Evolutionary conservation across 2,329 filamentous ascomycete genomes (phyloP).

Genomic region (Bipolaris gigantea): DNA sequence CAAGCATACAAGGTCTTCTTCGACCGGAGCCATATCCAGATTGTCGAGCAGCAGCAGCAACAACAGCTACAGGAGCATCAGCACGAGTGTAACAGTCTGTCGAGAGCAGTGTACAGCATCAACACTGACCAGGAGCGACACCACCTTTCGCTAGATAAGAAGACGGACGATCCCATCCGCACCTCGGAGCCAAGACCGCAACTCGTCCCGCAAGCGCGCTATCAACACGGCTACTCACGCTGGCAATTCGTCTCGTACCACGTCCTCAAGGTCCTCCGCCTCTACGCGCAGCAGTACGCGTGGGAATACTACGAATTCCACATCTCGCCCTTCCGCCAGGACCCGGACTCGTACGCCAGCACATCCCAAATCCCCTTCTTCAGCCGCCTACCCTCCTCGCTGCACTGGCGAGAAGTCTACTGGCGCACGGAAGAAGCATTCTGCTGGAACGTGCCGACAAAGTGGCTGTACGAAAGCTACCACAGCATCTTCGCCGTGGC

Average conservation of each 20-base stretch:
- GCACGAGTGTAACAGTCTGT: background rate
- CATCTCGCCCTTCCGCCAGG: background rate
- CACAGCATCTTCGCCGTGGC: conserved; percentile 19
- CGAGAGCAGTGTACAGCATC: background rate
- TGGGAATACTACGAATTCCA: background rate
- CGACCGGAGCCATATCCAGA: conserved; percentile 5
- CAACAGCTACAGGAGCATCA: background rate
- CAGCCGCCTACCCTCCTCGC: conserved; percentile 6
- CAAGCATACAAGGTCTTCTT: conserved; percentile 18
- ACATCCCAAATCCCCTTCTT: background rate
- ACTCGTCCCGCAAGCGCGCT: background rate
- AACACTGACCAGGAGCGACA: background rate
- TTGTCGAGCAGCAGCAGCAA: background rate
- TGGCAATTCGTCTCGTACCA: conserved; percentile 6
- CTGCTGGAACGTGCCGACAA: conserved; percentile 16
- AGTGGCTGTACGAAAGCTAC: conserved; percentile 15
- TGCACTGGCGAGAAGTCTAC: conserved; percentile 3
- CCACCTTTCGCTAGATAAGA: conserved; percentile 1
- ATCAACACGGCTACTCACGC: conserved; percentile 5
- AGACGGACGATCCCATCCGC: background rate
- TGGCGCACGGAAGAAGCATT: conserved; percentile 6
- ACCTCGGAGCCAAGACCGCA: background rate
- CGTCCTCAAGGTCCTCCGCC: background rate
- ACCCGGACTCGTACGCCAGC: background rate
- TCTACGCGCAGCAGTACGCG: background rate